Base-by-base conservation (phyloP, 164 flowering plant species). In the Macadamia integrifolia region DNA sequence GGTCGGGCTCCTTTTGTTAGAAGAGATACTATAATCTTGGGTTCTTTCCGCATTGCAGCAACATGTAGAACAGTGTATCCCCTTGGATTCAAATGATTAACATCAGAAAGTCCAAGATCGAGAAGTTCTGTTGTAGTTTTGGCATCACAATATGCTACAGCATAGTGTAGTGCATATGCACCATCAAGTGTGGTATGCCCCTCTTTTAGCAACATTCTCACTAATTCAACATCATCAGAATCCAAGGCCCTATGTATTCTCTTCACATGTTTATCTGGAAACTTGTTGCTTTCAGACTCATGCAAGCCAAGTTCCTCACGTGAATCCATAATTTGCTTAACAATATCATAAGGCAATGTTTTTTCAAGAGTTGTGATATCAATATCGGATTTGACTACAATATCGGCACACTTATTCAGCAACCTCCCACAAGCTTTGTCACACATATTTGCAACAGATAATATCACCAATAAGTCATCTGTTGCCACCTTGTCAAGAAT, bases 211-310 rank as follows among this genome's bases (percentile, higher is more conserved):
- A 94, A 74, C 93, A 90, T 80, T 62, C 88, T 76, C 14, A 94
- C 88, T 72, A 94, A 70, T 65, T 94, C 99, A 70, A 94, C 92
- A 75, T 92, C 99, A 70, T 92, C 97, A 1, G 96, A 89, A 35
- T 94, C 99, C 66, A 94, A 72, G 28, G 98, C 97, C 69, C 95
- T 72, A 68, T 87, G 92, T 64, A 94, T 86, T 70, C 93, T 88
- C 79, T 76, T 92, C 63, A 83, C 88, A 62, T 92, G 93, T 74
- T 90, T 90, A 66, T 88, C 83, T 46, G 92, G 96, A 74, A 72
- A 79, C 30, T 29, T 68, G 44, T 75, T 67, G 64, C 63, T 67
- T 71, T 77, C 87, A 17, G 78, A 81, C 10, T 66, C 77, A 43
- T 32, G 61, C 23, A 81, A 46, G 13, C 85, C 88, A 28, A 78